Percentiles rank a stretch among this genome's conserved stretches.
Evolutionary conservation across 2,329 filamentous ascomycete species (phyloP).

Genomic region (Fusarium redolens): DNA sequence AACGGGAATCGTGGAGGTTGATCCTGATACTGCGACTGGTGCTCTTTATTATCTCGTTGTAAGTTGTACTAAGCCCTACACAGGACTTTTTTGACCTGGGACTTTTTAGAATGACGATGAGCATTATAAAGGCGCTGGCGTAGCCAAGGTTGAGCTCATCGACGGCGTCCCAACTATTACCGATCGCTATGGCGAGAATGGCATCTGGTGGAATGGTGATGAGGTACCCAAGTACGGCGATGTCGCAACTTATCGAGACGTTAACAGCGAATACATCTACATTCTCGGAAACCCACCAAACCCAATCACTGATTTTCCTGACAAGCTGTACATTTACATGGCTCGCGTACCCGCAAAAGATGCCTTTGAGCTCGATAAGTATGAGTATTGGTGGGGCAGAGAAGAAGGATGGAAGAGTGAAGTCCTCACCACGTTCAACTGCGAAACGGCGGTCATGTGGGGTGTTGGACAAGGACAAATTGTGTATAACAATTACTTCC

Average conservation of each 20-base stretch:
- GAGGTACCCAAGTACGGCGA: constrained; percentile 52
- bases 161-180: constrained; percentile 51
- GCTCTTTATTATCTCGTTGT: constrained; percentile 54
- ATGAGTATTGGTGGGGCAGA: constrained; percentile 57
- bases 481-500: constrained; percentile 50
- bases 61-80: neutral
- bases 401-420: constrained; percentile 51
- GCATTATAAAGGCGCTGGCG: constrained; percentile 51
- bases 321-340: constrained; percentile 50
- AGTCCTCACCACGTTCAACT: constrained; percentile 46
- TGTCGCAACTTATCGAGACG: constrained; percentile 51
- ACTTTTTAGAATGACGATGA: constrained; percentile 47
- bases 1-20: constrained; percentile 53
- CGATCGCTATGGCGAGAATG: constrained; percentile 40
- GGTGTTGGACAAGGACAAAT: constrained; percentile 53
- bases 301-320: constrained; percentile 38
- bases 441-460: constrained; percentile 54
- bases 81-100: accelerated
- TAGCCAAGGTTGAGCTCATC: constrained; percentile 51
- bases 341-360: constrained; percentile 50
- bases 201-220: constrained; percentile 53
- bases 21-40: constrained; percentile 42
- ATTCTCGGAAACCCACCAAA: constrained; percentile 54
- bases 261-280: constrained; percentile 53
- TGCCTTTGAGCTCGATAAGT: constrained; percentile 51